These are phyloP conservation scores for Fusarium sp. DNA, from an alignment of 2,329 filamentous ascomycete genomes.

Conservation along the genomic window DNA sequence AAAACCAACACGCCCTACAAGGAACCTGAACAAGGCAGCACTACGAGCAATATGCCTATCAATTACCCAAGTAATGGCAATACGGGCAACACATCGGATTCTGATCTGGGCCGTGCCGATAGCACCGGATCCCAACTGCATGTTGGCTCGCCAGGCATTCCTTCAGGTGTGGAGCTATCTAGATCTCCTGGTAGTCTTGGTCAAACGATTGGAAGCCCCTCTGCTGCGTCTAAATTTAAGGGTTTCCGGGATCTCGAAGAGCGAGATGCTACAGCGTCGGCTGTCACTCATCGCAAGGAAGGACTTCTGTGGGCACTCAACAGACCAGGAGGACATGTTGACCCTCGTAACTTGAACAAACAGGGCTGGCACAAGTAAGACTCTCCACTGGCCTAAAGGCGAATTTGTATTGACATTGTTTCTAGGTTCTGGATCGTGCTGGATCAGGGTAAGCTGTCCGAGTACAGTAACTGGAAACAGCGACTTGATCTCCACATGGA, in stretches of 20 bases:
- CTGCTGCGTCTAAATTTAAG: conserved; percentile 77
- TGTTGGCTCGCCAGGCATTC: conserved; percentile 51
- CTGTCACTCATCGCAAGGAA: conserved; percentile 82
- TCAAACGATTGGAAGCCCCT: conserved; percentile 65
- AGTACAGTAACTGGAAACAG: conserved; percentile 99
- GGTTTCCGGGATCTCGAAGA: conserved; percentile 94
- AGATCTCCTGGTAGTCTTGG: conserved; percentile 69
- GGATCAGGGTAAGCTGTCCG: conserved; percentile 94
- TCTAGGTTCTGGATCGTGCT: conserved; percentile 96
- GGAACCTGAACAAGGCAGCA: conserved; percentile 73
- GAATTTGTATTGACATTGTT: conserved; percentile 32
- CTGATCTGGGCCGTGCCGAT: conserved; percentile 78
- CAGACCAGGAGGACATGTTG: conserved; percentile 91
- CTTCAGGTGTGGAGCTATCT: conserved; percentile 60
- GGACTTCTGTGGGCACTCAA: conserved; percentile 95
- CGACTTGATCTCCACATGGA: conserved; percentile 97
- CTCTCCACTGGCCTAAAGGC: background rate
- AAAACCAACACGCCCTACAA: conserved; percentile 83
- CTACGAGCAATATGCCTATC: conserved; percentile 53
- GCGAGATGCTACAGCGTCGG: conserved; percentile 70
- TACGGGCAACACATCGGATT: conserved; percentile 69
- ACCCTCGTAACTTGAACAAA: conserved; percentile 95
- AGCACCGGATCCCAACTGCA: conserved; percentile 79
- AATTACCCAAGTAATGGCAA: conserved; percentile 59
- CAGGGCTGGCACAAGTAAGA: conserved; percentile 98